A percentile compares a stretch with the other conserved stretches of the same genome.
Conservation (phyloP, 176 grass and related monocot species). For the Hyparrhenia diplandra region DNA sequence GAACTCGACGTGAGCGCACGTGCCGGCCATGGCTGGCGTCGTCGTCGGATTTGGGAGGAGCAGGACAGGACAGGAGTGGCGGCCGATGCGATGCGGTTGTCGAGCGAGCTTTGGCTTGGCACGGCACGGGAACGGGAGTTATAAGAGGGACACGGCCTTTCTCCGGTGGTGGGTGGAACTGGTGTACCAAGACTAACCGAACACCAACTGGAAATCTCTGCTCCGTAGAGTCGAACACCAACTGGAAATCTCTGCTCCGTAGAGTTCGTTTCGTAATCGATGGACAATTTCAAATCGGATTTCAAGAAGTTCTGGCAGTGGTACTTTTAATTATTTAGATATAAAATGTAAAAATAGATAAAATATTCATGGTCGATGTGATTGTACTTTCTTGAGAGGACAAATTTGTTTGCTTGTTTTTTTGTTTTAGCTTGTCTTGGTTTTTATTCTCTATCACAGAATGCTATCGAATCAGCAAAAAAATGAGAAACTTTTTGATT, state of each 20-base stretch:
- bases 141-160: neutral
- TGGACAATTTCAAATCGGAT: neutral
- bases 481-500: too few relatives aligned
- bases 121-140: too few relatives aligned
- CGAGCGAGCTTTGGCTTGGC: neutral
- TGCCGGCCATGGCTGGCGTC: constrained; percentile 37
- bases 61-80: neutral
- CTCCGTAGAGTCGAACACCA: too few relatives aligned
- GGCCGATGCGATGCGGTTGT: neutral
- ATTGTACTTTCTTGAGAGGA: neutral
- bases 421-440: too few relatives aligned
- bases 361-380: neutral
- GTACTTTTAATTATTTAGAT: too few relatives aligned
- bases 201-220: neutral
- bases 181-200: constrained; percentile 29
- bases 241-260: too few relatives aligned
- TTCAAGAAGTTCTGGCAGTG: neutral
- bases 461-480: too few relatives aligned
- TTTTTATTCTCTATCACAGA: too few relatives aligned
- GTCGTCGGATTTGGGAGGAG: neutral
- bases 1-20: constrained; percentile 75
- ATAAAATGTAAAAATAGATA: neutral
- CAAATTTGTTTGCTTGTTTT: too few relatives aligned
- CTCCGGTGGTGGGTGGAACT: constrained; percentile 27
- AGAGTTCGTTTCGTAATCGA: neutral